phyloP scores from a whole-genome alignment of 2,329 filamentous ascomycete genomes.

The Alternaria sp. region DNA sequence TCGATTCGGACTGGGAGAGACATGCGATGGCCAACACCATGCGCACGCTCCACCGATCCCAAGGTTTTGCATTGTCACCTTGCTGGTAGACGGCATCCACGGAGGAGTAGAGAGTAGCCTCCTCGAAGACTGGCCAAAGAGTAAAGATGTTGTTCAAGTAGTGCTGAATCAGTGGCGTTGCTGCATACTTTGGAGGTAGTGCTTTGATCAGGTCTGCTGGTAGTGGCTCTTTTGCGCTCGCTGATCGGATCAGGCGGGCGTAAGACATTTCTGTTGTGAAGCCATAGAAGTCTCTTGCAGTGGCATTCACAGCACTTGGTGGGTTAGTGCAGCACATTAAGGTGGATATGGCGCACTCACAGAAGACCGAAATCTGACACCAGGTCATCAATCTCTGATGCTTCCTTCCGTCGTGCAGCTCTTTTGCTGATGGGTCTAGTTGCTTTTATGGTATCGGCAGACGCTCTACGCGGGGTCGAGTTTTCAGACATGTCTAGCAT shows the following conservation, averaged over 20 bases:
- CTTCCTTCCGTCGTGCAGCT: slow-evolving; percentile 66
- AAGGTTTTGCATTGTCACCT: slow-evolving; percentile 64
- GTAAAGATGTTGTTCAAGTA: slow-evolving; percentile 84
- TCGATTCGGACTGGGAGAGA: slow-evolving; percentile 71
- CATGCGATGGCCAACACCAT: slow-evolving; percentile 88
- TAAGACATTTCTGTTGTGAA: slow-evolving; percentile 91
- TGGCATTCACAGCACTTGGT: slow-evolving; percentile 85
- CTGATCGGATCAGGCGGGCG: slow-evolving; percentile 84
- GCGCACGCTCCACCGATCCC: slow-evolving; percentile 85
- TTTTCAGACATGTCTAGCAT: slow-evolving; percentile 65
- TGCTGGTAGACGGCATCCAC: slow-evolving; percentile 83
- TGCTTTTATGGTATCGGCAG: slow-evolving; percentile 42
- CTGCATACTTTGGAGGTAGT: slow-evolving; percentile 73
- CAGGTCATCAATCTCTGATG: slow-evolving; percentile 86
- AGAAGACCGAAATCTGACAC: slow-evolving; percentile 94
- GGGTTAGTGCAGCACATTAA: slow-evolving; percentile 11
- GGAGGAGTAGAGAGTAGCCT: slow-evolving; percentile 76
- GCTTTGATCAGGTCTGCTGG: slow-evolving; percentile 65
- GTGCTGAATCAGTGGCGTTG: slow-evolving; percentile 75
- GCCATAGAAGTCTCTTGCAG: slow-evolving; percentile 89
- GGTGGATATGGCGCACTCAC: slow-evolving; percentile 56
- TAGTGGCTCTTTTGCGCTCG: slow-evolving; percentile 75
- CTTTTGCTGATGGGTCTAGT: slow-evolving; percentile 44
- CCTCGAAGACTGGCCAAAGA: slow-evolving; percentile 81
- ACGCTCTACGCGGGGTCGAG: slow-evolving; percentile 59